Evolutionary conservation across 2,329 filamentous ascomycete species (phyloP).

Genomic region (Moelleriella libera): DNA sequence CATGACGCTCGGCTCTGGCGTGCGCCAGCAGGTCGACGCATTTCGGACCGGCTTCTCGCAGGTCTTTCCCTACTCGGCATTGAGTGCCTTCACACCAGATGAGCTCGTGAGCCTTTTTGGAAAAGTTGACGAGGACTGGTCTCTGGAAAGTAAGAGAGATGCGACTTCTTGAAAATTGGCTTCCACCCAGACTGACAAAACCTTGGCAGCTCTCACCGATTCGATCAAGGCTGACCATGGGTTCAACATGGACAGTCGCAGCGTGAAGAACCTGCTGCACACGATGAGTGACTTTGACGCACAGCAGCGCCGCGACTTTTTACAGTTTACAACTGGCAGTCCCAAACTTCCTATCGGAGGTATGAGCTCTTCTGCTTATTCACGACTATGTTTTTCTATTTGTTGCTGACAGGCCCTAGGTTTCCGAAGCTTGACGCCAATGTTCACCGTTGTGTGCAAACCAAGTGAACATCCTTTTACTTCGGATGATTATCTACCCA

Average conservation of each 20-base stretch:
- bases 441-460: conserved; percentile 98
- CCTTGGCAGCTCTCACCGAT: conserved; percentile 66
- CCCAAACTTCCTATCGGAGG: conserved; percentile 97
- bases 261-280: conserved; percentile 82
- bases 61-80: conserved; percentile 86
- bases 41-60: conserved; percentile 87
- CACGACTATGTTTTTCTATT: too few species aligned
- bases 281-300: conserved; percentile 78
- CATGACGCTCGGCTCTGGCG: conserved; percentile 78
- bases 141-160: conserved; percentile 69
- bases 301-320: conserved; percentile 73
- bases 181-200: not conserved
- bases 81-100: conserved; percentile 87
- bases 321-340: conserved; percentile 96
- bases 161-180: not conserved
- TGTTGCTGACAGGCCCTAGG: conserved; percentile 33
- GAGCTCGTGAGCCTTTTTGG: conserved; percentile 94
- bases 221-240: conserved; percentile 98
- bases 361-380: conserved; percentile 26
- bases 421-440: conserved; percentile 91
- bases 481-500: conserved; percentile 95
- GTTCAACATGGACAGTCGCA: conserved; percentile 96
- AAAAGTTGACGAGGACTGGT: conserved; percentile 89
- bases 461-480: conserved; percentile 90
- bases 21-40: conserved; percentile 77